These are phyloP conservation scores for Cenchrus americanus DNA, from an alignment of 176 grass and related monocot species.

Conservation along the genomic window DNA sequence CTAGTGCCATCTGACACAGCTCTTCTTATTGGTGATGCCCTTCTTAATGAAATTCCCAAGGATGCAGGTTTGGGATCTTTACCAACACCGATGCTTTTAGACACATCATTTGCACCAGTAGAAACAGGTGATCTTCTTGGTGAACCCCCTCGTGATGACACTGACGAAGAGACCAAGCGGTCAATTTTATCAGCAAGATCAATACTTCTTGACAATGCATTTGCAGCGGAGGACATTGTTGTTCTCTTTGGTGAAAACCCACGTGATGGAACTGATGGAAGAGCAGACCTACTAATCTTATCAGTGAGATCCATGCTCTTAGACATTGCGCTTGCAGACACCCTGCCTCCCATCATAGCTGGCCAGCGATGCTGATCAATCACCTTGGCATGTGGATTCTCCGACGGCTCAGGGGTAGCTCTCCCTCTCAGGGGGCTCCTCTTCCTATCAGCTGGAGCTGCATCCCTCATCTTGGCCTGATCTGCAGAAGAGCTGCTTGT, in stretches of 20 bases:
- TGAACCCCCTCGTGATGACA: slow-evolving; percentile 32
- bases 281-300: slow-evolving; percentile 54
- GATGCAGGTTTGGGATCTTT: slow-evolving; percentile 47
- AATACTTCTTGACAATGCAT: slow-evolving; percentile 57
- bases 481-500: slow-evolving; percentile 29
- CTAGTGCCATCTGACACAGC: slow-evolving; percentile 28
- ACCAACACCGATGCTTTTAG: background rate
- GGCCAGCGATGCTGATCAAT: slow-evolving; percentile 97
- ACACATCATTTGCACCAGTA: slow-evolving; percentile 19
- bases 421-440: slow-evolving; percentile 75
- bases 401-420: slow-evolving; percentile 48
- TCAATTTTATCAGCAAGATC: slow-evolving; percentile 65
- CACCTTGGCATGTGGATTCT: slow-evolving; percentile 72
- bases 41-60: slow-evolving; percentile 39
- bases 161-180: slow-evolving; percentile 33
- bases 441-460: slow-evolving; percentile 58
- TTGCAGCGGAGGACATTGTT: slow-evolving; percentile 34
- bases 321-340: slow-evolving; percentile 56
- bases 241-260: slow-evolving; percentile 51
- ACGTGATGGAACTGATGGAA: slow-evolving; percentile 43
- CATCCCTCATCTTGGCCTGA: slow-evolving; percentile 43
- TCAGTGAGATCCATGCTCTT: slow-evolving; percentile 73
- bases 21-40: slow-evolving; percentile 36
- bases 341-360: slow-evolving; percentile 74
- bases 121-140: slow-evolving; percentile 47